phyloP scores from a whole-genome alignment of 495 filamentous ascomycete genomes.

The Podospora didyma region DNA sequence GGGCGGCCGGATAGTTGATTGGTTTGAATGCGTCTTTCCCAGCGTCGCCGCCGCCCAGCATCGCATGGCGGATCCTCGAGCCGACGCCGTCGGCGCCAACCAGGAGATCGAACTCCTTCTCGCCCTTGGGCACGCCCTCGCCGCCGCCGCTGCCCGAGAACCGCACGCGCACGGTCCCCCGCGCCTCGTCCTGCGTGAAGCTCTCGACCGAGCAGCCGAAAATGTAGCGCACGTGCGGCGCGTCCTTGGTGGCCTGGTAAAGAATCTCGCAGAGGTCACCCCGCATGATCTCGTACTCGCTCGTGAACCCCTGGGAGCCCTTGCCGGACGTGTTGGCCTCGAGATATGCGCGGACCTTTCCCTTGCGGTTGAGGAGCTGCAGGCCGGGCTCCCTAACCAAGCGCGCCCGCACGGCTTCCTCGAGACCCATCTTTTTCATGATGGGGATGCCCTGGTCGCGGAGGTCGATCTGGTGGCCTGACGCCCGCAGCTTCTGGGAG shows the following conservation, averaged over 20 bases:
- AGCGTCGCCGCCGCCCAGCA: slow-evolving; percentile 23
- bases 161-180: slow-evolving; percentile 32
- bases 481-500: slow-evolving; percentile 36
- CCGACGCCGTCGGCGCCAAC: slow-evolving; percentile 48
- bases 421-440: slow-evolving; percentile 51
- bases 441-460: slow-evolving; percentile 43
- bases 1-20: slow-evolving; percentile 29
- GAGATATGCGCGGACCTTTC: slow-evolving; percentile 35
- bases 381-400: slow-evolving; percentile 40
- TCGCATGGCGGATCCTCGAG: slow-evolving; percentile 38
- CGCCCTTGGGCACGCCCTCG: slow-evolving; percentile 37
- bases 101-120: slow-evolving; percentile 40
- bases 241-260: slow-evolving; percentile 39
- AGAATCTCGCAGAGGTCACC: slow-evolving; percentile 48
- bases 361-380: slow-evolving; percentile 37
- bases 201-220: slow-evolving; percentile 35
- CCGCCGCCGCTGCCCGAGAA: slow-evolving; percentile 10
- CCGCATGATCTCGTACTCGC: slow-evolving; percentile 56
- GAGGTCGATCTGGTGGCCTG: slow-evolving; percentile 53
- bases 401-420: slow-evolving; percentile 38
- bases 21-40: slow-evolving; percentile 22
- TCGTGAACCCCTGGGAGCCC: slow-evolving; percentile 41
- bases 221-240: slow-evolving; percentile 37
- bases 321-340: slow-evolving; percentile 35
- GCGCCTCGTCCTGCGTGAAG: slow-evolving; percentile 19